These are phyloP conservation scores for Eucalyptus victrix DNA, from an alignment of 345 rosid genomes.

Conservation along the genomic window DNA sequence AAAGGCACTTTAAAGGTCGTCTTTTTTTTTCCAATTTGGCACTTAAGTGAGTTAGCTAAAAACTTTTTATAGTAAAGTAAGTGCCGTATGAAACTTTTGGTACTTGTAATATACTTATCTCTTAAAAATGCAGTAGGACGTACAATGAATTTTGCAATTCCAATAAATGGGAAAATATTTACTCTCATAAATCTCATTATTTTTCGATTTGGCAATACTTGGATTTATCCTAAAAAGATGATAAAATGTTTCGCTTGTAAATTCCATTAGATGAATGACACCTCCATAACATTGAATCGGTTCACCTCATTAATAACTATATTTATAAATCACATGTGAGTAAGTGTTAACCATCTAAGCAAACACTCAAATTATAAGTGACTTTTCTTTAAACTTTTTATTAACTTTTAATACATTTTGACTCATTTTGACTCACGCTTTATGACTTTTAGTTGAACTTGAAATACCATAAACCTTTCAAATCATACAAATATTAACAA, in stretches of 20 bases:
- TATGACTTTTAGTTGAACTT: neutral
- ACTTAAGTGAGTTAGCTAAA: too few species aligned
- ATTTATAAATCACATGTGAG: neutral
- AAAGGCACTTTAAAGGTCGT: too few species aligned
- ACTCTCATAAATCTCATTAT: neutral
- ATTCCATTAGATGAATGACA: neutral
- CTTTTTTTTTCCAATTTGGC: fast-evolving
- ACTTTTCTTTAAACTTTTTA: neutral
- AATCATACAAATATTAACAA: neutral
- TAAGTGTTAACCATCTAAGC: neutral
- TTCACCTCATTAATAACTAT: neutral
- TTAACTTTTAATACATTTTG: neutral
- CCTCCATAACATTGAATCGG: neutral
- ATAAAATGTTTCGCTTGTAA: neutral
- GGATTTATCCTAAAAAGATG: neutral
- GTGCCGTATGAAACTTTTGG: too few species aligned
- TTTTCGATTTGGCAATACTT: neutral
- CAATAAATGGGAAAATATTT: neutral
- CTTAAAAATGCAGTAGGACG: neutral
- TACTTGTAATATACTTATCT: too few species aligned
- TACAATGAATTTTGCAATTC: neutral
- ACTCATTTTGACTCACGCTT: neutral
- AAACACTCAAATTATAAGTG: neutral
- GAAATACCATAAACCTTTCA: neutral
- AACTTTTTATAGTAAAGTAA: too few species aligned